Percentiles rank a stretch among this genome's conserved stretches.
These are phyloP conservation scores for Cystobasidium ongulense DNA, from an alignment of 768 basidiomycete species.

Conservation along the genomic window DNA sequence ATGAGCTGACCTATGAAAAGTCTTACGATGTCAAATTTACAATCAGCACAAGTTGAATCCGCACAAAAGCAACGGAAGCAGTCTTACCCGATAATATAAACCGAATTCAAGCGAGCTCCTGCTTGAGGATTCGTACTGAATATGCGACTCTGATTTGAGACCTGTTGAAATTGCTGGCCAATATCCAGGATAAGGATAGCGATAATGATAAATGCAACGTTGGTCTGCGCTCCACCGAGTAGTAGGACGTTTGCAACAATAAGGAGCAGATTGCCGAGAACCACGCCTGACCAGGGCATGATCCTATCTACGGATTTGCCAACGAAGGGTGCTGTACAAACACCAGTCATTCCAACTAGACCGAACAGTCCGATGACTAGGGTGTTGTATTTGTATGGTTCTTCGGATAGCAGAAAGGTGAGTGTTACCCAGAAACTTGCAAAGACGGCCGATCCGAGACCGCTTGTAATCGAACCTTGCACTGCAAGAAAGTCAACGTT, in stretches of 20 bases:
- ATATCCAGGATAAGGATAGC: constrained; percentile 11
- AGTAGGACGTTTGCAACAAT: not conserved
- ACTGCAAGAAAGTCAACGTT: constrained; percentile 42
- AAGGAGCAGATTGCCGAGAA: constrained; percentile 50
- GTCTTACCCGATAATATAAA: constrained; percentile 19
- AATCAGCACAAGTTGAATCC: not conserved
- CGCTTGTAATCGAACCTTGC: constrained; percentile 7
- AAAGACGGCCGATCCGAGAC: constrained; percentile 16
- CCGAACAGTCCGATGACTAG: constrained; percentile 66
- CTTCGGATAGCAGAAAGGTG: constrained; percentile 70
- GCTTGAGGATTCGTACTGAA: constrained; percentile 18
- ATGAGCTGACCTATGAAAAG: constrained; percentile 29
- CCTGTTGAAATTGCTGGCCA: constrained; percentile 23
- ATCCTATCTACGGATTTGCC: constrained; percentile 63
- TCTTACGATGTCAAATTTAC: not conserved
- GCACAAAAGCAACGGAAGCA: not conserved
- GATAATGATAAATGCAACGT: constrained; percentile 19
- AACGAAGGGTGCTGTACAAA: constrained; percentile 60
- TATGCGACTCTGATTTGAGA: constrained; percentile 27
- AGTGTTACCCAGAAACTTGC: constrained; percentile 35
- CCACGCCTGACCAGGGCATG: constrained; percentile 67
- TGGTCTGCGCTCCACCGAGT: not conserved
- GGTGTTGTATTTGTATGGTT: constrained; percentile 63
- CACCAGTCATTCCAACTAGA: constrained; percentile 60
- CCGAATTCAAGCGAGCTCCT: constrained; percentile 23